Conservation (phyloP, 441 rosid species). For the Adansonia grandidieri region DNA sequence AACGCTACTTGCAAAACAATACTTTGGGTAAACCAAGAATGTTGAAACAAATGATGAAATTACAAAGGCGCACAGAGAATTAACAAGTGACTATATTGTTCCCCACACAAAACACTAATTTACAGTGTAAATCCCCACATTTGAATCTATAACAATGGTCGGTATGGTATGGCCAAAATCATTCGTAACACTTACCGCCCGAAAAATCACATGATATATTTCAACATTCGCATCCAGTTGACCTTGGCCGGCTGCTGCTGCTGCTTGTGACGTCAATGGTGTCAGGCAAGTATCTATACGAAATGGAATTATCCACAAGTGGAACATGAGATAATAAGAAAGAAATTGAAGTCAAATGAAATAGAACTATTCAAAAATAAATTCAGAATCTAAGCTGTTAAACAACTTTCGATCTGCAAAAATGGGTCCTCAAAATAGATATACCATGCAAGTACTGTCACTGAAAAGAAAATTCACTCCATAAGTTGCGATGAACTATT, state of each 20-base stretch:
- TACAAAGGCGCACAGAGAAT: conserved; percentile 20
- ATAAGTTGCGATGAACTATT: neutral
- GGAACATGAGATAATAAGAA: conserved; percentile 15
- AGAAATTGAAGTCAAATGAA: neutral
- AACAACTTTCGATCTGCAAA: neutral
- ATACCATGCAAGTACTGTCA: neutral
- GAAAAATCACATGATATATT: conserved; percentile 18
- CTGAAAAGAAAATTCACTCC: neutral
- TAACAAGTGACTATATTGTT: conserved; percentile 24
- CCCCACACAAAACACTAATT: conserved; percentile 39
- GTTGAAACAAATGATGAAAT: conserved; percentile 9
- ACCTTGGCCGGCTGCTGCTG: conserved; percentile 28
- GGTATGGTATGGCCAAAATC: conserved; percentile 26
- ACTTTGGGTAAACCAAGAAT: neutral
- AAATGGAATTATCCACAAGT: conserved; percentile 1
- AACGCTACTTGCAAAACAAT: too few species aligned
- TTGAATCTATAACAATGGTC: conserved; percentile 29
- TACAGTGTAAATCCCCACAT: conserved; percentile 36
- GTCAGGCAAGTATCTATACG: conserved; percentile 23
- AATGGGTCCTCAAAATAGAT: neutral
- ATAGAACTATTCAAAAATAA: too few species aligned
- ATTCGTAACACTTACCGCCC: conserved; percentile 25
- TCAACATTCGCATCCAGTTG: conserved; percentile 64
- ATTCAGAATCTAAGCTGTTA: neutral
- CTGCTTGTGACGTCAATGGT: conserved; percentile 24